Base-by-base conservation (phyloP, 768 basidiomycete genomes). In the Leccinum pellstonianum region DNA sequence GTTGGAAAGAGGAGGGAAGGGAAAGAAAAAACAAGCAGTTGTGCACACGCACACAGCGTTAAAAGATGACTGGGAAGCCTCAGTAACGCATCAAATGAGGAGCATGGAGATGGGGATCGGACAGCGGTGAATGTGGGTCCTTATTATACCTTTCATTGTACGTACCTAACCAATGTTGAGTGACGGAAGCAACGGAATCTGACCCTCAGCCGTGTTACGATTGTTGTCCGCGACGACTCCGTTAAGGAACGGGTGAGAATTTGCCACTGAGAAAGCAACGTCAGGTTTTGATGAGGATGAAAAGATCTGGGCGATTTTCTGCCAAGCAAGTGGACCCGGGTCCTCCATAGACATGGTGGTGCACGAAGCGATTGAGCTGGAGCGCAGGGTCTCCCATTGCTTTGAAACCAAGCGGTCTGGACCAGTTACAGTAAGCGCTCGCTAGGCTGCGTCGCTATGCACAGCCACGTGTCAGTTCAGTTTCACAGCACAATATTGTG, bases 81-180 rank as follows among this genome's bases (percentile, higher is more conserved):
- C 49, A 62, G 54, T 15, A 19, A 38, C 2, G 27, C 52, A 62
- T 57, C 17, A 19, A 37, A 55, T 23, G 27, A 47, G 37, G 29
- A 64, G 10, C 54, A 38, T 12, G 35, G 51, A 43, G 52, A 38
- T 8, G 11, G 54, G 31, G 25, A 49, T 23, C 21, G 21, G 47
- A 48, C 19, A 48, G 46, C 15, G 33, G n/a, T 47, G 23, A 35
- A 12, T 17, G 41, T 43, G 10, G 25, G 56, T 31, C 27, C 56
- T 56, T 55, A 52, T 52, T 52, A 62, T 48, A 55, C 27, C 11
- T 10, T 5, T n/a, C 5, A 5, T 41, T 27, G 55, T 62, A 63
- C 52, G 55, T 54, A 63, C 62, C 43, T 11, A 27, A n/a, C 19
- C 43, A 19, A 19, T 21, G 21, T 38, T 31, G 9, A 35, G 52